Base-by-base conservation (phyloP, 2,329 filamentous ascomycete genomes). In the Microdochium paspali region DNA sequence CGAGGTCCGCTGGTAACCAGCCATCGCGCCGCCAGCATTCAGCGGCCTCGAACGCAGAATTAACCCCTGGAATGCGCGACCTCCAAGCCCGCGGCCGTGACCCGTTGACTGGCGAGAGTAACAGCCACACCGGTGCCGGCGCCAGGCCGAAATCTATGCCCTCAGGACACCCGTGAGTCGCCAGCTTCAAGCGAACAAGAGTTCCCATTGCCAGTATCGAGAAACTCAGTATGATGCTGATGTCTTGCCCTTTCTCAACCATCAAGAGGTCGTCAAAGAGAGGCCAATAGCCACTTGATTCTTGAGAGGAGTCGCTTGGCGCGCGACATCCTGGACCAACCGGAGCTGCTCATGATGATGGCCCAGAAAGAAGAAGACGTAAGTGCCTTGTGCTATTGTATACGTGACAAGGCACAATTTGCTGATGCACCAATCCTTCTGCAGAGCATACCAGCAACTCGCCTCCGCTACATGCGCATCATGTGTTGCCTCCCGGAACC, bases 261-360 rank as follows among this genome's bases (percentile, higher is more conserved):
- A 5, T 15, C 4, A 21, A 9, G 13, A 10, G 28, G 10, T 7
- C 21, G 31, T 54, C 49, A 13, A 15, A 46, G 24, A 50, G 51
- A 44, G 56, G 60, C 15, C 72, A 77, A 51, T 55, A 68, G 23
- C 74, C 69, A 40, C 50, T 62, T 63, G 44, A 61, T 63, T 13
- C 54, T 59, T 3, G 71, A 78, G 51, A 63, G 66, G 3, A 70
- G 72, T 13, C 67, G 72, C 42, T 68, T 71, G 51, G 79, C 79
- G 12, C 65, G 73, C 20, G 65, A 72, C 10, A 69, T 82, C 32
- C 69, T 84, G 2, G 74, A 79, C 52, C 72, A 61, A 24, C 79
- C 78, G 0, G 79, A 82, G 56, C 62, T 77, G 48, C 63, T 84
- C 44, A 76, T 80, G 69, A 79, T 79, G 67, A 72, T 78, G 39